Base-by-base conservation (phyloP, 2,329 filamentous ascomycete species). In the Aspergillus sp. region DNA sequence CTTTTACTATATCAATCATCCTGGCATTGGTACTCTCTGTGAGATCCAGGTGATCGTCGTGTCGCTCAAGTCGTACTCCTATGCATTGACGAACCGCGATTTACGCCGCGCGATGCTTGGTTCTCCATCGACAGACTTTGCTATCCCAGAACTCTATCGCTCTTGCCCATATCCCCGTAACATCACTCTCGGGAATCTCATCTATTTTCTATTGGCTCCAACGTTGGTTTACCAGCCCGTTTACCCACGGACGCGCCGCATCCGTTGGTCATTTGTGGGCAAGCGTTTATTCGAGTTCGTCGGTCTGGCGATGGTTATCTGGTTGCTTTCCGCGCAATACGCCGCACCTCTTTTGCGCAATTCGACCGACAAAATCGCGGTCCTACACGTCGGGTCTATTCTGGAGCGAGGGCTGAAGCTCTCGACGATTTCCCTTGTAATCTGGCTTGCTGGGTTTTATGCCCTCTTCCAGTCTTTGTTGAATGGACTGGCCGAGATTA, bases 391-490 rank as follows among this genome's bases (percentile, higher is more conserved):
- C 45, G 80, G 88, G 12, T 90, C 90, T 40, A 96, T 98, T 52
- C 73, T 92, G 31, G 95, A 99, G 77, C 87, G 95, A 15, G 81
- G 97, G 23, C 88, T 99, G 81, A 99, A 99, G 76, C 83, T 99
- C 21, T 96, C 90, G 8, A 98, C 95, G 17, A 96, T 99, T 61
- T 96, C 90, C 17, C 84, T 98, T 31, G 88, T 97, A 62, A 96
- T 97, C 72, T 99, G 95, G 95, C 87, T 99, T 0, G 93, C 93
- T 1, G 93, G 95, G 6, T 99, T 99, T 82, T 98, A 97, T 69
- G 95, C 93, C 2, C 78, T 98, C 14, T 99, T 99, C 78, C 95
- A 99, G 71, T 93, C 90, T 1, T 88, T 90, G 60, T 80, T 99
- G 50, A 99, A 99, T 69, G 91, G 91, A 0, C 80, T 98, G 19